These are phyloP conservation scores for Starmerella bacillaris DNA, from an alignment of 805 yeast genomes.

Conservation along the genomic window DNA sequence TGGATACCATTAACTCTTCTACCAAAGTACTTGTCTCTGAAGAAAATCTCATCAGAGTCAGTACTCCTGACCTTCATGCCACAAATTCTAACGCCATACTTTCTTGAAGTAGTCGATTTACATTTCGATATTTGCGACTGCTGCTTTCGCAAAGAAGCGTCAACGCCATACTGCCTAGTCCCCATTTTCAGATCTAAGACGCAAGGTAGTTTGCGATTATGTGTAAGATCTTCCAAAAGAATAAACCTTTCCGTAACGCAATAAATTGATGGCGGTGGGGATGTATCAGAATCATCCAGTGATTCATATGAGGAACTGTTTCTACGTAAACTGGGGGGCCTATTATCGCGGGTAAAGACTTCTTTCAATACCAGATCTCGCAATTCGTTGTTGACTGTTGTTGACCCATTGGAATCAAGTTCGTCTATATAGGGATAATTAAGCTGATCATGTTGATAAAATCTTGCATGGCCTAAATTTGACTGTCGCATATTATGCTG, in stretches of 20 bases:
- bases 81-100: conserved; percentile 80
- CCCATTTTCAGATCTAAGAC: conserved; percentile 96
- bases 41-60: conserved; percentile 31
- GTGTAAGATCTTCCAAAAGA: conserved; percentile 74
- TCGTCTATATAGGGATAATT: no score
- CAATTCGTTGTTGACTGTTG: conserved; percentile 50
- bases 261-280: conserved; percentile 3
- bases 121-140: conserved; percentile 71
- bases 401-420: conserved; percentile 29
- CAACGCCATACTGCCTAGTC: conserved; percentile 94
- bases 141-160: conserved; percentile 56
- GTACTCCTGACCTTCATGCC: conserved; percentile 79
- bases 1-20: conserved; percentile 51
- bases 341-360: conserved; percentile 39
- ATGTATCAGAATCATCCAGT: not conserved
- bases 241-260: conserved; percentile 65
- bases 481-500: not conserved
- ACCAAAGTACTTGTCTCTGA: conserved; percentile 85
- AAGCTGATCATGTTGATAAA: no score
- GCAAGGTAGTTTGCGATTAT: conserved; percentile 67
- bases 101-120: conserved; percentile 55
- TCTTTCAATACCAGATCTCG: conserved; percentile 56
- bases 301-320: not conserved
- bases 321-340: not conserved
- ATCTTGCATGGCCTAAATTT: no score